Evolutionary conservation across 352 stramenopile species (phyloP).

Genomic region (Phytophthora pisi): DNA sequence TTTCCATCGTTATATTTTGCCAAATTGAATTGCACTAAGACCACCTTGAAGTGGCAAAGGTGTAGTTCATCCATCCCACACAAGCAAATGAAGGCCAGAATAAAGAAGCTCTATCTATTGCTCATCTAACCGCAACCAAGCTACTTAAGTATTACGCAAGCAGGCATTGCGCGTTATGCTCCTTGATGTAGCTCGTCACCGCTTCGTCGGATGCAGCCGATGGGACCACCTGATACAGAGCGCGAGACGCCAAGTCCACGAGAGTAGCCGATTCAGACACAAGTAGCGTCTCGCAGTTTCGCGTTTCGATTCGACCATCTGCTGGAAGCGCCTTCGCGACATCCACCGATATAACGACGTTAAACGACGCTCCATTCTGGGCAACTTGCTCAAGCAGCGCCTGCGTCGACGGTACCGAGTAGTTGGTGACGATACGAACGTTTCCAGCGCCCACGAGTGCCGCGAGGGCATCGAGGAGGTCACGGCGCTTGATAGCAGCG

Average conservation of each 20-base stretch:
- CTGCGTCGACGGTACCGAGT: slow-evolving; percentile 32
- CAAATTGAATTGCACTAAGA: too few relatives aligned
- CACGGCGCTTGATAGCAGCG: slow-evolving; percentile 16
- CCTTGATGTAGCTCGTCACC: slow-evolving; percentile 33
- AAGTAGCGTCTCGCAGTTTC: slow-evolving; percentile 40
- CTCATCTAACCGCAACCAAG: slow-evolving; percentile 12
- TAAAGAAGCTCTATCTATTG: slow-evolving; percentile 47
- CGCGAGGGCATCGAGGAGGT: slow-evolving; percentile 28
- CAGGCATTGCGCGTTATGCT: slow-evolving; percentile 30
- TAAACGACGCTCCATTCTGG: slow-evolving; percentile 6
- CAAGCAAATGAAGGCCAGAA: slow-evolving; percentile 31
- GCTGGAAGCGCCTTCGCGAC: slow-evolving; percentile 11
- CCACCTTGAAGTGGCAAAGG: too few relatives aligned
- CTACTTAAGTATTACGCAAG: slow-evolving; percentile 19
- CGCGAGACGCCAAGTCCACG: slow-evolving; percentile 22
- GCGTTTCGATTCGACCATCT: slow-evolving; percentile 19
- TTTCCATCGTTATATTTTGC: too few relatives aligned
- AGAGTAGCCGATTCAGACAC: slow-evolving; percentile 29
- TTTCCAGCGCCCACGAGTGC: slow-evolving; percentile 28
- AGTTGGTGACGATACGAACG: slow-evolving; percentile 34
- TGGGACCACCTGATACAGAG: slow-evolving; percentile 30
- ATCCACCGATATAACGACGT: slow-evolving; percentile 22
- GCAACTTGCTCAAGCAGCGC: slow-evolving; percentile 15
- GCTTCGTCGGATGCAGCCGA: slow-evolving; percentile 17
- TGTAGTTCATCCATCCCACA: slow-evolving; percentile 10